Evolutionary conservation across 148 eudicot genomes (phyloP).

Genomic region (Rhododendron vialii): DNA sequence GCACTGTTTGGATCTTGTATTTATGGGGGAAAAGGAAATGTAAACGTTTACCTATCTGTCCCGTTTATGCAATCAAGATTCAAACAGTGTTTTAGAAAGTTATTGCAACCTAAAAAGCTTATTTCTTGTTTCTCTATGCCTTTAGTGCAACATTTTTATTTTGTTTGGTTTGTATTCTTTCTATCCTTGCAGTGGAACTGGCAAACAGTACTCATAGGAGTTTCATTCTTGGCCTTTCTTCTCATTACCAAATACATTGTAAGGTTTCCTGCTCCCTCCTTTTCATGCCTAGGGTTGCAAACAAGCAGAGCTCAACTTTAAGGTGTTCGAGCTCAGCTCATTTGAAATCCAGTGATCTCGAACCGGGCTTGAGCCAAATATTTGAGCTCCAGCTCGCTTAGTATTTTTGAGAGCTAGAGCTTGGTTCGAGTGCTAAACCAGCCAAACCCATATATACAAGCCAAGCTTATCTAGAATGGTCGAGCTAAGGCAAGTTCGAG

Average conservation of each 20-base stretch:
- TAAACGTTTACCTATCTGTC: background rate
- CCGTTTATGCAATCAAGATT: background rate
- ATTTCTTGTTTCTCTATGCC: background rate
- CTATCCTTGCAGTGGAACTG: conserved; percentile 67
- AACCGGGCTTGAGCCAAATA: background rate
- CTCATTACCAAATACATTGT: conserved; percentile 66
- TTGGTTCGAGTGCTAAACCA: background rate
- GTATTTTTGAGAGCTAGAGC: background rate
- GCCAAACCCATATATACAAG: background rate
- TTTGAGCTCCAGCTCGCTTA: background rate
- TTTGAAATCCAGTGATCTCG: background rate
- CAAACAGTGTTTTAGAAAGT: background rate
- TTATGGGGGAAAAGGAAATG: background rate
- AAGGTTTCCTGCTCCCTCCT: conserved; percentile 16
- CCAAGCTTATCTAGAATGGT: no score
- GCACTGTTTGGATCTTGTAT: background rate
- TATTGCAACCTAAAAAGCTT: background rate
- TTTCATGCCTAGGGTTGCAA: background rate
- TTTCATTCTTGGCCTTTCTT: conserved; percentile 67
- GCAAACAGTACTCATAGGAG: conserved; percentile 71
- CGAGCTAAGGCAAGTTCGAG: background rate
- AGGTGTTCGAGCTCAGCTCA: background rate
- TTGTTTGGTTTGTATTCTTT: background rate
- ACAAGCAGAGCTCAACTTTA: background rate
- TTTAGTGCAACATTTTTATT: background rate